Evolutionary conservation across 805 yeast species (phyloP), one percentile per base, ranked within the genome.

Genomic region (Yamadazyma sp.): DNA sequence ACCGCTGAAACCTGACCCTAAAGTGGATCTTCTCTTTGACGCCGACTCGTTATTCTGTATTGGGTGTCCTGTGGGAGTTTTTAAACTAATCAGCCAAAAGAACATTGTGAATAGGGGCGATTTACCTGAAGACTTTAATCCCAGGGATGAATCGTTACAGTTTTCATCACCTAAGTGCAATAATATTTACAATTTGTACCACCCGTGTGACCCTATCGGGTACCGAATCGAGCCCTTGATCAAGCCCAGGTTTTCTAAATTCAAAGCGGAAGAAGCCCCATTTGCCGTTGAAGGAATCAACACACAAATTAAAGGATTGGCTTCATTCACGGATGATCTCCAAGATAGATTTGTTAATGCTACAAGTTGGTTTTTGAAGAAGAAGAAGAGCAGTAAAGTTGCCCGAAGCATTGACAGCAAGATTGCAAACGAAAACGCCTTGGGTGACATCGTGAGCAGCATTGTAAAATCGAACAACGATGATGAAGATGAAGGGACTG

Each of bases 61-160:
- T 21, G 99, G 98, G 0, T 87, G 96, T 2, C 99, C 98, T 0
- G 75, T 85, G 23, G 97, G 96, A 1, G 79, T 88, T 14, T 84
- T 90, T 60, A 83, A 84, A 57, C 64, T 91, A 21, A 73, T 93
- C 27, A 80, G 78, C 46, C 75, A 82, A 30, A 73, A 73, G 29
- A 77, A 75, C 32, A 72, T 89, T n/a, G 62, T 67, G 14, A 67
- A 82, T 1, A 52, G 78, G 19, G 42, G 42, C 8, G 44, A 45
- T 13, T 29, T 50, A 2, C 48, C 53, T 8, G 34, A 22, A 5
- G 58, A 44, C 9, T 57, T 52, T 38, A 47, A 57, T 36, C 60
- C 62, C 0, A 33, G 42, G 20, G 46, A 41, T n/a, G 30, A 21
- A 20, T 14, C 37, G 5, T 24, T 62, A 33, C 32, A 18, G 1